phyloP scores from a whole-genome alignment of 805 yeast species.

The Yarrowia hollandica region DNA sequence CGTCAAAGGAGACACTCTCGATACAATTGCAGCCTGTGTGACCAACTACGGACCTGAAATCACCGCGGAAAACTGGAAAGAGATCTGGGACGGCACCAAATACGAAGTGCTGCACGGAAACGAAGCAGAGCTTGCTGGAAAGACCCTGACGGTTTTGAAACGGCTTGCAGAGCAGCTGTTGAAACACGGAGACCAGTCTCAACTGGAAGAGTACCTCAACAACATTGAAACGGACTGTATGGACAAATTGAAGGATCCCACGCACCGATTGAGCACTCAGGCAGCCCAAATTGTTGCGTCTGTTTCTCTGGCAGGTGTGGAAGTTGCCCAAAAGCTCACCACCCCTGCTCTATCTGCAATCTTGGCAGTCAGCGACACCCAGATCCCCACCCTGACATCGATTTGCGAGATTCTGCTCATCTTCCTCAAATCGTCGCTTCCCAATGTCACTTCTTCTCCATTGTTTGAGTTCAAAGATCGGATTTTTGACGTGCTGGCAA shows the following conservation, averaged over 20 bases:
- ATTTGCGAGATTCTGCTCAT: slow-evolving; percentile 54
- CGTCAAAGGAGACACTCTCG: slow-evolving; percentile 66
- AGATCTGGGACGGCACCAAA: slow-evolving; percentile 84
- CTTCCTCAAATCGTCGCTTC: slow-evolving; percentile 51
- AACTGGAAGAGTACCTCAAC: slow-evolving; percentile 44
- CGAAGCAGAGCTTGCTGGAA: slow-evolving; percentile 45
- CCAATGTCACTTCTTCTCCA: slow-evolving; percentile 35
- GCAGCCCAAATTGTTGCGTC: slow-evolving; percentile 61
- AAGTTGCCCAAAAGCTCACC: slow-evolving; percentile 47
- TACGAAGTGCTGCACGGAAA: slow-evolving; percentile 85
- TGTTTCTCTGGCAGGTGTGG: slow-evolving; percentile 50
- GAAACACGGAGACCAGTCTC: slow-evolving; percentile 37
- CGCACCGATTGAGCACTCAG: slow-evolving; percentile 59
- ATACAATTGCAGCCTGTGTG: slow-evolving; percentile 60
- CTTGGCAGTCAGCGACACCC: slow-evolving; percentile 48
- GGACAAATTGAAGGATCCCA: slow-evolving; percentile 51
- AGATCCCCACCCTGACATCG: slow-evolving; percentile 52
- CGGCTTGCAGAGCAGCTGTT: slow-evolving; percentile 47
- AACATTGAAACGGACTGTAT: slow-evolving; percentile 46
- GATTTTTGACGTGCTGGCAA: slow-evolving; percentile 65
- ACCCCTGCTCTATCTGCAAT: slow-evolving; percentile 48
- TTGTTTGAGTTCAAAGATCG: slow-evolving; percentile 60
- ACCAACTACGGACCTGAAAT: slow-evolving; percentile 51
- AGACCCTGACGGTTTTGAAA: slow-evolving; percentile 49
- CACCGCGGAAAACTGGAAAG: slow-evolving; percentile 62